Base-by-base conservation (phyloP, 73 alveolate genomes). In the Tetrahymena malaccensis region DNA sequence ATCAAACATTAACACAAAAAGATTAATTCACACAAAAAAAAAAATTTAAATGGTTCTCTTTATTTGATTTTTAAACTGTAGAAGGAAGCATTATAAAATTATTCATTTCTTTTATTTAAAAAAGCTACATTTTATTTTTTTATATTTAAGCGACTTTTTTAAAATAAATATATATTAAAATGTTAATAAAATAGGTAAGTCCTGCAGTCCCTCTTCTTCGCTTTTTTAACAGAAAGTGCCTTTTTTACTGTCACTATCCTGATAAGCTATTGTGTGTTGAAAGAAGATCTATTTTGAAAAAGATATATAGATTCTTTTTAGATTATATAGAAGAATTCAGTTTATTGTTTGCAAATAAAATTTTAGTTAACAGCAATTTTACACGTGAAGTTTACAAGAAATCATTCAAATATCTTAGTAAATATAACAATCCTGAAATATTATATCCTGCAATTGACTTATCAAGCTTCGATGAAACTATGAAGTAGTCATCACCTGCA, bases 181-280 rank as follows among this genome's bases (percentile, higher is more conserved):
- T 0, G 16, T 50, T 13, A 50, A 50, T 50, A 50, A 50, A 50
- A 2, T 4, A 70, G 89, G 89, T 70, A 19, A 70, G 89, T 19
- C 96, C 97, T 85, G 98, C 99, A 19, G 97, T 99, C 15, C 99
- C 99, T 43, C 93, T 98, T 38, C 84, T 98, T 35, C 97, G 98
- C 94, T 43, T 98, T 37, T 96, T 96, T 93, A 55, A 94, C 16
- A 96, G 97, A 83, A 98, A 98, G 95, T 98, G 99, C 83, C 94
- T 99, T 84, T 99, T 99, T 96, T 99, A 99, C 96, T 99, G 99
- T 94, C 99, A 99, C 94, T 99, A 97, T 95, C 99, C 99, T 35
- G 99, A 99, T 96, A 98, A 98, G 96, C 98, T 99, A 38, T 98
- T 99, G 35, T 99, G 99, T 95, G 96, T 98, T 13, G 98, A 99